These are phyloP conservation scores for Coprinopsis sp. DNA, from an alignment of 768 basidiomycete species.

Conservation along the genomic window DNA sequence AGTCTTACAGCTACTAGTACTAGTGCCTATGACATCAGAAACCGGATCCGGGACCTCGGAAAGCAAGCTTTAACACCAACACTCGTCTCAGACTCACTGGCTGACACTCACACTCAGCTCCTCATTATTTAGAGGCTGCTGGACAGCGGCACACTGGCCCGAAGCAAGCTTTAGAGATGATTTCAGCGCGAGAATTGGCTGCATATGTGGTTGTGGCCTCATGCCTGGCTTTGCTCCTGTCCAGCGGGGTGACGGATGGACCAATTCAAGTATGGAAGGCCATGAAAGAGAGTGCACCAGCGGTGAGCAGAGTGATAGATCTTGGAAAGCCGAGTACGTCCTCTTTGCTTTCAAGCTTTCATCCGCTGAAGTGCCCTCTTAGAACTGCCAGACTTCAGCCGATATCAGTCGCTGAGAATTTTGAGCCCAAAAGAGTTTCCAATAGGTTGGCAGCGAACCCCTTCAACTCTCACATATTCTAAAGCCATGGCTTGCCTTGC, in stretches of 20 bases:
- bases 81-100: too few relatives aligned
- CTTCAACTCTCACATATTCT: background rate
- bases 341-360: background rate
- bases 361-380: background rate
- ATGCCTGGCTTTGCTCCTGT: constrained; percentile 3
- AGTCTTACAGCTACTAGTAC: too few relatives aligned
- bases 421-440: constrained; percentile 50
- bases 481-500: background rate
- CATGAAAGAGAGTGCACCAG: background rate
- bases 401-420: constrained; percentile 38
- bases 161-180: too few relatives aligned
- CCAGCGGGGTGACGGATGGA: constrained; percentile 1
- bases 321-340: background rate
- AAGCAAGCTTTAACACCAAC: too few relatives aligned
- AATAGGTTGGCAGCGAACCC: constrained; percentile 33
- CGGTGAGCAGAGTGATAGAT: background rate
- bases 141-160: too few relatives aligned
- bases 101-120: too few relatives aligned
- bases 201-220: constrained; percentile 4
- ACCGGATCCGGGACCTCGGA: too few relatives aligned
- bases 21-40: too few relatives aligned
- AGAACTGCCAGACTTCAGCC: constrained; percentile 55
- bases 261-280: background rate
- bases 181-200: constrained; percentile 4
- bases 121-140: too few relatives aligned